Evolutionary conservation across 768 basidiomycete genomes (phyloP).

Genomic region (Boletellus ananiceps): DNA sequence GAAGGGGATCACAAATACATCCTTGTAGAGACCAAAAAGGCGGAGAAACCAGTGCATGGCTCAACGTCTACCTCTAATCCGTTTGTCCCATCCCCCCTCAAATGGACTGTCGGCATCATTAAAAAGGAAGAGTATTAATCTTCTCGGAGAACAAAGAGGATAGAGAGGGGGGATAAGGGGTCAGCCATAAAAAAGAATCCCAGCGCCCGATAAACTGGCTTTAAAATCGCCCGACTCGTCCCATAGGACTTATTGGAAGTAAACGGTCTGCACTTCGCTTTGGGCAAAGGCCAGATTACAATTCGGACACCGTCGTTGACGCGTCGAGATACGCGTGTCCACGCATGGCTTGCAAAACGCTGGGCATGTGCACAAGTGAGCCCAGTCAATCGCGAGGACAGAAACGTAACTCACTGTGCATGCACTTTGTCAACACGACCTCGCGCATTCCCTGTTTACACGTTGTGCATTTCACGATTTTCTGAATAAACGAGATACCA

Average conservation of each 20-base stretch:
- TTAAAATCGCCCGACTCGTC: background rate
- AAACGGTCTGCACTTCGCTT: conserved; percentile 72
- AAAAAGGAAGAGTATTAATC: conserved; percentile 1
- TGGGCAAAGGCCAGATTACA: conserved; percentile 80
- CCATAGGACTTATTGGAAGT: conserved; percentile 43
- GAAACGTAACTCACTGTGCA: conserved; percentile 67
- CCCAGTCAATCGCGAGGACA: background rate
- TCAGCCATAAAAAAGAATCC: background rate
- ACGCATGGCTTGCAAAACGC: conserved; percentile 85
- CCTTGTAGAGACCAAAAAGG: background rate
- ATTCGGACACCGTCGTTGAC: conserved; percentile 92
- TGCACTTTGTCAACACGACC: conserved; percentile 81
- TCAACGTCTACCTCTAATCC: background rate
- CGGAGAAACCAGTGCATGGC: background rate
- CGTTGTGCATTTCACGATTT: conserved; percentile 82
- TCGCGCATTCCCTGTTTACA: conserved; percentile 76
- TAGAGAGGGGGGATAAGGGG: background rate
- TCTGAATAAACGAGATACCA: conserved; percentile 28
- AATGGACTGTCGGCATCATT: background rate
- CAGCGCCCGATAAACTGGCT: background rate
- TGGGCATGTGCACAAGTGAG: conserved; percentile 24
- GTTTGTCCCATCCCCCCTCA: background rate
- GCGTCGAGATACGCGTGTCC: conserved; percentile 80
- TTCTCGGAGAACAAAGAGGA: background rate
- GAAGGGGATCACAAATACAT: conserved; percentile 3